Conservation (phyloP, 2,329 filamentous ascomycete species). For the Fusarium pilosicola region DNA sequence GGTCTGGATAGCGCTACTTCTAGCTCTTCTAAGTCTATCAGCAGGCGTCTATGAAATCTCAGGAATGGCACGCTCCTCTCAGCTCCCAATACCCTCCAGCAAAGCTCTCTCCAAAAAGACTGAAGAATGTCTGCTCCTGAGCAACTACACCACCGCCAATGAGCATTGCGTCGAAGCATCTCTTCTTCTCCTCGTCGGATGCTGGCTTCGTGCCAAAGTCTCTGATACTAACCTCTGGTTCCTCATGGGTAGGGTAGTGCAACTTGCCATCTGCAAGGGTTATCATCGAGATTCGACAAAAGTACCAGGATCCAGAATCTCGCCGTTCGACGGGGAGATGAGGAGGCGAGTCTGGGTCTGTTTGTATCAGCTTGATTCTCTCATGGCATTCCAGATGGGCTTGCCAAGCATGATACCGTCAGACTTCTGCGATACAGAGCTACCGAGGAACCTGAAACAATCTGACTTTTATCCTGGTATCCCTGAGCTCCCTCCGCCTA, state of each 20-base stretch:
- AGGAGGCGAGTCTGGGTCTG: conserved; percentile 59
- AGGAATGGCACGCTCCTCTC: conserved; percentile 33
- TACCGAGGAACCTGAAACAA: conserved; percentile 37
- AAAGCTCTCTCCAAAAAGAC: conserved; percentile 43
- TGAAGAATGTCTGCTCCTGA: conserved; percentile 55
- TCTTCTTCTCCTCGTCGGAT: conserved; percentile 53
- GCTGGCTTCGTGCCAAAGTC: conserved; percentile 43
- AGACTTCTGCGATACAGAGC: conserved; percentile 32
- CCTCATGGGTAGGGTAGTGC: conserved; percentile 54
- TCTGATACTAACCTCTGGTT: conserved; percentile 56
- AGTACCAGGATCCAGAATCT: conserved; percentile 46
- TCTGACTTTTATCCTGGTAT: conserved; percentile 28
- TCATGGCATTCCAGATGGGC: conserved; percentile 59
- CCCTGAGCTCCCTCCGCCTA: conserved; percentile 18
- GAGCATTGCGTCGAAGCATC: conserved; percentile 57
- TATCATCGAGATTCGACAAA: conserved; percentile 59
- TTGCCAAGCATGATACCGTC: conserved; percentile 57
- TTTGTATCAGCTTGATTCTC: conserved; percentile 55
- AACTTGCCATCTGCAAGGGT: conserved; percentile 59
- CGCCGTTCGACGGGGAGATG: conserved; percentile 59
- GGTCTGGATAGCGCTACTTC: conserved; percentile 59
- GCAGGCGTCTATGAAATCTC: conserved; percentile 45
- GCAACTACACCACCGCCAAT: conserved; percentile 54
- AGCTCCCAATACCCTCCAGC: conserved; percentile 26
- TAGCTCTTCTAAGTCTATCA: conserved; percentile 54